Evolutionary conservation across 164 flowering plant genomes (phyloP).

Genomic region (Buxus sempervirens): DNA sequence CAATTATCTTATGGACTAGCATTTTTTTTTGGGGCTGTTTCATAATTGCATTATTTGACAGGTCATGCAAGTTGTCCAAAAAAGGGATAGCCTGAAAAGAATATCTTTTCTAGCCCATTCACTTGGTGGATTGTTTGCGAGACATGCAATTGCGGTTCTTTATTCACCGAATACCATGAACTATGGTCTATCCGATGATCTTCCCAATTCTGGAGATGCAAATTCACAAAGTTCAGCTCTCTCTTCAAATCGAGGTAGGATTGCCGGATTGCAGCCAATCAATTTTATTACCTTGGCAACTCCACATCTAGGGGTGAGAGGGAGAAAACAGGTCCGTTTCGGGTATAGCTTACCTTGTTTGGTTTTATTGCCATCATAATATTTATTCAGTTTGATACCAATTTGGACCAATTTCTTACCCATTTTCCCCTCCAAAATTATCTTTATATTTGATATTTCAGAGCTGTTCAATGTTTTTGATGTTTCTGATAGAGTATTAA

Average conservation of each 20-base stretch:
- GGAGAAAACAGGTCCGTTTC: conserved; percentile 76
- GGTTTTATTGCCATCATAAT: background rate
- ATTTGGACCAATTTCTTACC: conserved; percentile 2
- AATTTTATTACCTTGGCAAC: conserved; percentile 87
- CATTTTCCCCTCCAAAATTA: too few relatives aligned
- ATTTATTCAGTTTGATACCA: background rate
- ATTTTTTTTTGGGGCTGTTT: background rate
- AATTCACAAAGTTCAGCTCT: conserved; percentile 19
- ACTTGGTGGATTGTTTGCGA: conserved; percentile 91
- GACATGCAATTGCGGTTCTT: conserved; percentile 76
- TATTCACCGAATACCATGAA: conserved; percentile 33
- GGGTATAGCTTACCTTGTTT: conserved; percentile 9
- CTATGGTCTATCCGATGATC: conserved; percentile 25
- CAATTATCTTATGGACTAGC: background rate
- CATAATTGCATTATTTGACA: conserved; percentile 22
- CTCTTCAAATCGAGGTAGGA: conserved; percentile 37
- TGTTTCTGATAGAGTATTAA: background rate
- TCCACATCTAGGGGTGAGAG: conserved; percentile 96
- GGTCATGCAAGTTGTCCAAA: conserved; percentile 73
- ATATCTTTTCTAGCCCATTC: conserved; percentile 94
- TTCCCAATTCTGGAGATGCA: conserved; percentile 14
- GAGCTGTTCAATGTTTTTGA: background rate
- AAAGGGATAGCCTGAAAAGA: conserved; percentile 65
- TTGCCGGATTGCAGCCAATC: conserved; percentile 89
- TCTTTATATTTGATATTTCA: background rate